Percentiles rank a stretch among this genome's conserved stretches.
phyloP scores from a whole-genome alignment of 768 basidiomycete species.

The Leccinum ochraceum region DNA sequence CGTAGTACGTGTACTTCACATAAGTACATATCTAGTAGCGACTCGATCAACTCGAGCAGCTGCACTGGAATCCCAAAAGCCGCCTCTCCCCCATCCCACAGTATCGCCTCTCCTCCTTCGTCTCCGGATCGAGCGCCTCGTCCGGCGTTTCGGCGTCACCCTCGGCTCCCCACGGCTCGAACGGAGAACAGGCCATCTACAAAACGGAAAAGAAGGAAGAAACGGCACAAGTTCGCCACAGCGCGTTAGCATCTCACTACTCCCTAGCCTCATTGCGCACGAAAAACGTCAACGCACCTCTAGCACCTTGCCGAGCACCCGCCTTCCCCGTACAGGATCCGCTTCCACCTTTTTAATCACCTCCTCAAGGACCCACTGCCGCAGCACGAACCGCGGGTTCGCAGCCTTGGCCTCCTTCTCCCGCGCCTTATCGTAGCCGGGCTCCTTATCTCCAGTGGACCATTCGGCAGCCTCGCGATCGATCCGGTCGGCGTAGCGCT shows the following conservation, averaged over 20 bases:
- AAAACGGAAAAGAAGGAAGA: no score
- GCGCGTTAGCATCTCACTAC: conserved; percentile 1
- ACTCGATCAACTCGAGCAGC: conserved; percentile 71
- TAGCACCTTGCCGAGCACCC: conserved; percentile 76
- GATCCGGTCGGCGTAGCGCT: conserved; percentile 59
- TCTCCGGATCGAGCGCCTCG: conserved; percentile 53
- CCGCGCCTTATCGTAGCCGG: conserved; percentile 47
- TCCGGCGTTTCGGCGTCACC: conserved; percentile 43
- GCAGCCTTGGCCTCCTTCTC: conserved; percentile 50
- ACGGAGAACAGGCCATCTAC: conserved; percentile 92
- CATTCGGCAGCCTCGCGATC: conserved; percentile 51
- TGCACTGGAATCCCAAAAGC: conserved; percentile 91
- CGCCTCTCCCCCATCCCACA: conserved; percentile 76
- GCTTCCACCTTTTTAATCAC: conserved; percentile 76
- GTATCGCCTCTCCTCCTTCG: conserved; percentile 67
- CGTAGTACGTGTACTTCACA: background rate
- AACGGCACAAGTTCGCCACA: no score
- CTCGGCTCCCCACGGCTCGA: conserved; percentile 85
- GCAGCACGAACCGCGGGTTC: conserved; percentile 90
- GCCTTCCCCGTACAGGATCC: conserved; percentile 62
- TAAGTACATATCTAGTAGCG: background rate
- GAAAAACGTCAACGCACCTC: conserved; percentile 48
- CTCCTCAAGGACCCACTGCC: conserved; percentile 97
- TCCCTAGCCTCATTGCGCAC: no score
- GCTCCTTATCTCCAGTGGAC: conserved; percentile 24